Conservation (phyloP, 208 protist genomes). For the Angomonas ambiguus region DNA sequence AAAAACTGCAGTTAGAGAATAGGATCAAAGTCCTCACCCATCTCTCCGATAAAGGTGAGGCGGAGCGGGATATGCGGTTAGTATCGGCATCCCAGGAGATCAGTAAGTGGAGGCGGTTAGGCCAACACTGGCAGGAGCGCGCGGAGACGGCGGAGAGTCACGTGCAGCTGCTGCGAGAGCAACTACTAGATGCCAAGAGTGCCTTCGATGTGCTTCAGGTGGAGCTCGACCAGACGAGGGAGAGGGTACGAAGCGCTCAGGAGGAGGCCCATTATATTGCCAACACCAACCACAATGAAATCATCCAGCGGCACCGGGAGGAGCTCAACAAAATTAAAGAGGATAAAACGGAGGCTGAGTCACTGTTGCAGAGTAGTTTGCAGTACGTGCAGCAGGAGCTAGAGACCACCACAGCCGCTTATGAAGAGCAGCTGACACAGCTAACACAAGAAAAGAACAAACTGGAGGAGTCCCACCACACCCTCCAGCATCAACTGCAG, state of each 20-base stretch:
- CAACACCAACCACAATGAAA: slow-evolving; percentile 6
- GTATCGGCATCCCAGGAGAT: slow-evolving; percentile 26
- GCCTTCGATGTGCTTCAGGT: slow-evolving; percentile 15
- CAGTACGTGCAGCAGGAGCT: background rate
- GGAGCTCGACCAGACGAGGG: slow-evolving; percentile 18
- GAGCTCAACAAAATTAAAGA: background rate
- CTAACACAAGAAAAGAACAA: background rate
- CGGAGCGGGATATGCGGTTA: slow-evolving; percentile 33
- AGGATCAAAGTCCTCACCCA: slow-evolving; percentile 25
- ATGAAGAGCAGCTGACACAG: background rate
- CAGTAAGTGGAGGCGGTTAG: slow-evolving; percentile 25
- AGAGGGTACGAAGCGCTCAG: background rate
- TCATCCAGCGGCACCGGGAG: slow-evolving; percentile 21
- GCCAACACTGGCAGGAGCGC: slow-evolving; percentile 34
- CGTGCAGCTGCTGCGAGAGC: slow-evolving; percentile 13
- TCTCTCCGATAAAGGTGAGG: slow-evolving; percentile 25
- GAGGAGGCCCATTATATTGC: slow-evolving; percentile 16
- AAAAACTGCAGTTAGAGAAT: slow-evolving; percentile 29
- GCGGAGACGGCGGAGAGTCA: slow-evolving; percentile 24
- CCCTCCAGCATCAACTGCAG: background rate
- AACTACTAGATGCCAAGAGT: slow-evolving; percentile 14
- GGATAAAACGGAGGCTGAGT: background rate
- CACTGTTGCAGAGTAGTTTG: background rate
- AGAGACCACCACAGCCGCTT: background rate
- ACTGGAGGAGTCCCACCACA: background rate